Evolutionary conservation across 495 filamentous ascomycete genomes (phyloP).

Genomic region (Penicillium lividum): DNA sequence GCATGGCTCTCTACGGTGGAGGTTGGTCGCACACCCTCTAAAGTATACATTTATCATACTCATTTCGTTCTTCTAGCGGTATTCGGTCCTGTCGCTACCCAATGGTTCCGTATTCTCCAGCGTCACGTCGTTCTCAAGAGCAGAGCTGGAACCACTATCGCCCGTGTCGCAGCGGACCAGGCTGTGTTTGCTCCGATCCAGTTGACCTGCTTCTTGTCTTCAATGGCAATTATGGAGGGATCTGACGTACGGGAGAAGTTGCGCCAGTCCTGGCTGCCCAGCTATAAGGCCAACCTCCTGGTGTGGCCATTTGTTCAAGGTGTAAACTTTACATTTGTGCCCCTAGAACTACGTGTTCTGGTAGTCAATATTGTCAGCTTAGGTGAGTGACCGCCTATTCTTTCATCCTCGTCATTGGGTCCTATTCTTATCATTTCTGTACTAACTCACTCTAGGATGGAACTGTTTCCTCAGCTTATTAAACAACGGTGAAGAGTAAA

Average conservation of each 20-base stretch:
- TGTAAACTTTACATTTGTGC: conserved; percentile 88
- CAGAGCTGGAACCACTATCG: conserved; percentile 68
- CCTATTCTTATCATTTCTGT: conserved; percentile 10
- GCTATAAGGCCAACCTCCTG: conserved; percentile 82
- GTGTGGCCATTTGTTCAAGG: conserved; percentile 92
- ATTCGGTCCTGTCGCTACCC: conserved; percentile 89
- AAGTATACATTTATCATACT: neutral
- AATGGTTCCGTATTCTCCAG: conserved; percentile 83
- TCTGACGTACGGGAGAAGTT: conserved; percentile 68
- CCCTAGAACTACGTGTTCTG: conserved; percentile 80
- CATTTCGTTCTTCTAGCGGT: conserved; percentile 53
- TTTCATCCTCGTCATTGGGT: neutral
- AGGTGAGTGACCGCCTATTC: conserved; percentile 49
- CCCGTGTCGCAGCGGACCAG: conserved; percentile 84
- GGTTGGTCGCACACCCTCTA: conserved; percentile 48
- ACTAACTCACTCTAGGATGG: conserved; percentile 66
- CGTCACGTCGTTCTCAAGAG: conserved; percentile 63
- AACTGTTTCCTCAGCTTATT: conserved; percentile 92
- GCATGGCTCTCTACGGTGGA: conserved; percentile 93
- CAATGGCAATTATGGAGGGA: conserved; percentile 89
- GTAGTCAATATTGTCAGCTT: conserved; percentile 84
- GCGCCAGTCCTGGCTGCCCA: conserved; percentile 61
- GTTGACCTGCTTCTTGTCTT: conserved; percentile 77
- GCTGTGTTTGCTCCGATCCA: conserved; percentile 80
- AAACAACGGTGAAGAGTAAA: conserved; percentile 58